These are phyloP conservation scores for Leccinum longicurvipes DNA, from an alignment of 768 basidiomycete genomes.

Conservation along the genomic window DNA sequence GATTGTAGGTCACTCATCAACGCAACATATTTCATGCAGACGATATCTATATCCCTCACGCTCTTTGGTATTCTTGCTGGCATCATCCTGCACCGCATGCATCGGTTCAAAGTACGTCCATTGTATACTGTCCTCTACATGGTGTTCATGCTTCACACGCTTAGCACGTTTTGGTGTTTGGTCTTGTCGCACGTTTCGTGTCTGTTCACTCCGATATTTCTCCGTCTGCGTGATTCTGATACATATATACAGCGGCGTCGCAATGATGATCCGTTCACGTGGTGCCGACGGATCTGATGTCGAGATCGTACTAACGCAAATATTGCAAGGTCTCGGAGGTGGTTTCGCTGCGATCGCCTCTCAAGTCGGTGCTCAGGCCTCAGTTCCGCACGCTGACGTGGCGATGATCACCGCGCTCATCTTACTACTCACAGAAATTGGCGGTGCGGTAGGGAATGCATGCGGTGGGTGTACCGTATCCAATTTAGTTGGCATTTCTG, in stretches of 20 bases:
- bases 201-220: conserved; percentile 18
- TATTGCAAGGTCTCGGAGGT: conserved; percentile 73
- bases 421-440: conserved; percentile 66
- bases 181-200: conserved; percentile 57
- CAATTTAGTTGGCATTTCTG: background rate
- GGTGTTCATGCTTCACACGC: background rate
- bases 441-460: conserved; percentile 63
- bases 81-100: conserved; percentile 47
- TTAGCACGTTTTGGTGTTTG: conserved; percentile 48
- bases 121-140: background rate
- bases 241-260: conserved; percentile 45
- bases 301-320: conserved; percentile 62
- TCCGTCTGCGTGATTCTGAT: background rate
- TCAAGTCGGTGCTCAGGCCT: conserved; percentile 63
- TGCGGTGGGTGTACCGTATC: conserved; percentile 40
- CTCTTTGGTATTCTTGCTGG: conserved; percentile 64
- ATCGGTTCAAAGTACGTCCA: conserved; percentile 50
- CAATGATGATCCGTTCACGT: conserved; percentile 68
- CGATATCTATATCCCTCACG: conserved; percentile 57
- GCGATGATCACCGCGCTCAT: conserved; percentile 67
- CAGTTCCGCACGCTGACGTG: conserved; percentile 61
- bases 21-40: conserved; percentile 61
- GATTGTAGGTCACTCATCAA: conserved; percentile 47
- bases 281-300: conserved; percentile 54
- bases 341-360: conserved; percentile 59